Conservation (phyloP, 2,329 filamentous ascomycete species). For the Penicillium polonicum region DNA sequence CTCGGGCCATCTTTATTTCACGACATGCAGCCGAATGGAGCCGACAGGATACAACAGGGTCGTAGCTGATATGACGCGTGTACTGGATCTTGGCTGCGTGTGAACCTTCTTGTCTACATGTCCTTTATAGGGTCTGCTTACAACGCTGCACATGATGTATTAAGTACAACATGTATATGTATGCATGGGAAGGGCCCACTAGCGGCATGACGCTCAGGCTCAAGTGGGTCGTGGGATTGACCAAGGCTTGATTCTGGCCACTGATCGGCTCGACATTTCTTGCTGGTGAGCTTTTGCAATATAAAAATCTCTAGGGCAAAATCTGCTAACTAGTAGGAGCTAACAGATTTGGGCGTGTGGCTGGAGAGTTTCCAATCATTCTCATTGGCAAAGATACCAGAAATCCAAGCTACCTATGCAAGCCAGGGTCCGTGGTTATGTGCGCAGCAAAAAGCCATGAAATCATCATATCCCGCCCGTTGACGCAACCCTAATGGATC, state of each 20-base stretch:
- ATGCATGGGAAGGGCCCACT: not conserved
- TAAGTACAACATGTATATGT: not conserved
- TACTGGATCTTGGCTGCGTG: not conserved
- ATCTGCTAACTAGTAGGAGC: conserved; percentile 1
- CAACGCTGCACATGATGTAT: not conserved
- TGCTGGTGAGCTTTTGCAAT: conserved; percentile 8
- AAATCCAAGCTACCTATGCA: not conserved
- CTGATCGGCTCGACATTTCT: conserved; percentile 19
- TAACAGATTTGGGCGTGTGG: not conserved
- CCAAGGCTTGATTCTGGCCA: conserved; percentile 22
- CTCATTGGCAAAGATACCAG: conserved; percentile 13
- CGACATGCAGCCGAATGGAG: not conserved
- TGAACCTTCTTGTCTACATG: not conserved
- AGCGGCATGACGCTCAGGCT: conserved; percentile 5
- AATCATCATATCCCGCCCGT: conserved; percentile 5
- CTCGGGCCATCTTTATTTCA: conserved; percentile 3
- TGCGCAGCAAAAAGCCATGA: conserved; percentile 6
- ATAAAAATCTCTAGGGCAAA: conserved; percentile 13
- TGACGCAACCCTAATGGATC: conserved; percentile 23
- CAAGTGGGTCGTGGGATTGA: conserved; percentile 19
- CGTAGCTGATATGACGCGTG: not conserved
- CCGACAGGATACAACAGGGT: not conserved
- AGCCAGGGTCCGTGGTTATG: conserved; percentile 18
- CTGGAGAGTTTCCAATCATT: not conserved
- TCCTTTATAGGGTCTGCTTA: not conserved